phyloP scores from a whole-genome alignment of 768 basidiomycete genomes.

The Lactarius vividus region DNA sequence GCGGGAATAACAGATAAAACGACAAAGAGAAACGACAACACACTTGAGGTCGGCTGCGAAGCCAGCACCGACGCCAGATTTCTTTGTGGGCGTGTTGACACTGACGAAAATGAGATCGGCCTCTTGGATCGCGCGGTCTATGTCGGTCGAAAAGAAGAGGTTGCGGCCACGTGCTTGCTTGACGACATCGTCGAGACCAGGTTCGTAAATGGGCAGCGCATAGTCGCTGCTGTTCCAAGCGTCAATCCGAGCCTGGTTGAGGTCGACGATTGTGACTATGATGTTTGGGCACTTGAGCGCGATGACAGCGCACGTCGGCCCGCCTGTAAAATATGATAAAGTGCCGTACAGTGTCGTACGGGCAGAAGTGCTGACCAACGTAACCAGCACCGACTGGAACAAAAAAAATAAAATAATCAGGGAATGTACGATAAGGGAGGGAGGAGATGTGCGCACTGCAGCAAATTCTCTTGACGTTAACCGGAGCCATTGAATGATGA shows the following conservation, averaged over 20 bases:
- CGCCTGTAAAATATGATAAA: constrained; percentile 50
- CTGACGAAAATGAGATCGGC: constrained; percentile 98
- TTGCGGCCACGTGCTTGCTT: constrained; percentile 86
- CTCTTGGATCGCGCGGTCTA: constrained; percentile 88
- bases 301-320: constrained; percentile 94
- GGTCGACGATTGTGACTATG: constrained; percentile 94
- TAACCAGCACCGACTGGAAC: constrained; percentile 82
- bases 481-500: constrained; percentile 44
- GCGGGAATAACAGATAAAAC: neutral
- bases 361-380: constrained; percentile 60
- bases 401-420: constrained; percentile 25
- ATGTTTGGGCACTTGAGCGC: constrained; percentile 92
- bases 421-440: constrained; percentile 10
- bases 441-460: constrained; percentile 62
- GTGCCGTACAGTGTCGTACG: neutral
- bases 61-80: constrained; percentile 94
- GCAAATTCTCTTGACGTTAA: constrained; percentile 77
- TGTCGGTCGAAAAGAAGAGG: constrained; percentile 95
- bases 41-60: constrained; percentile 99
- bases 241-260: constrained; percentile 91
- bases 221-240: constrained; percentile 94
- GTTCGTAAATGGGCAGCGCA: constrained; percentile 93
- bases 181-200: constrained; percentile 91
- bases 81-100: constrained; percentile 99
- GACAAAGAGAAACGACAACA: constrained; percentile 33